Evolutionary conservation across 495 filamentous ascomycete species (phyloP).

Genomic region (Xylaria telfairii): DNA sequence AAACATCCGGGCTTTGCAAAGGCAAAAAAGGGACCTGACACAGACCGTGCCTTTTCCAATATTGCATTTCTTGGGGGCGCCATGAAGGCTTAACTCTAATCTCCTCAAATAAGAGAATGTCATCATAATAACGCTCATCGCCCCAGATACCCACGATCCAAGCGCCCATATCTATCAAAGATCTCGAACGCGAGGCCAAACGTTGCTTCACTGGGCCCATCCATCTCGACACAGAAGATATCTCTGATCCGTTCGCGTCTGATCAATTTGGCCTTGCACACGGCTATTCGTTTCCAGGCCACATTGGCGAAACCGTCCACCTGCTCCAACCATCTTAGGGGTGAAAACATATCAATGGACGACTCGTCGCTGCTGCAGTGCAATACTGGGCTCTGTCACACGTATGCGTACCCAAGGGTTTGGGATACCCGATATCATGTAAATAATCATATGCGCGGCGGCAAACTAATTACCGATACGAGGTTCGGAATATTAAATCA

Average conservation of each 20-base stretch:
- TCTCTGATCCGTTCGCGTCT: background rate
- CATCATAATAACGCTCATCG: slow-evolving; percentile 40
- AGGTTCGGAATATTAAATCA: too few relatives aligned
- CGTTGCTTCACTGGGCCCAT: background rate
- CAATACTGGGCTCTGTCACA: too few relatives aligned
- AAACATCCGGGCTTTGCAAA: background rate
- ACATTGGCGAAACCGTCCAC: slow-evolving; percentile 2
- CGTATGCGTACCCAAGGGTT: too few relatives aligned
- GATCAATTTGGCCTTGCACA: background rate
- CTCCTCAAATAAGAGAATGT: slow-evolving; percentile 41
- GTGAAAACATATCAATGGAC: too few relatives aligned
- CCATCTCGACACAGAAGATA: slow-evolving; percentile 5
- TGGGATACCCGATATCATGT: too few relatives aligned
- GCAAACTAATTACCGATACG: too few relatives aligned
- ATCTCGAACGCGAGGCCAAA: slow-evolving; percentile 21
- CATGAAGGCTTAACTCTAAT: too few relatives aligned
- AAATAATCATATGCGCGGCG: too few relatives aligned
- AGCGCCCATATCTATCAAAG: slow-evolving; percentile 44
- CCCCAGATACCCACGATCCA: slow-evolving; percentile 40
- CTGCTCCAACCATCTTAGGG: background rate
- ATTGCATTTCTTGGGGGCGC: too few relatives aligned
- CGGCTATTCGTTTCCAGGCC: background rate
- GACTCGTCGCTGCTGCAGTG: too few relatives aligned
- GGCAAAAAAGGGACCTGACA: background rate
- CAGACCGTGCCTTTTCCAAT: background rate